Percentiles rank a stretch among this genome's conserved stretches.
Evolutionary conservation across 495 filamentous ascomycete genomes (phyloP).

Genomic region (Lasiosphaeria ovina): DNA sequence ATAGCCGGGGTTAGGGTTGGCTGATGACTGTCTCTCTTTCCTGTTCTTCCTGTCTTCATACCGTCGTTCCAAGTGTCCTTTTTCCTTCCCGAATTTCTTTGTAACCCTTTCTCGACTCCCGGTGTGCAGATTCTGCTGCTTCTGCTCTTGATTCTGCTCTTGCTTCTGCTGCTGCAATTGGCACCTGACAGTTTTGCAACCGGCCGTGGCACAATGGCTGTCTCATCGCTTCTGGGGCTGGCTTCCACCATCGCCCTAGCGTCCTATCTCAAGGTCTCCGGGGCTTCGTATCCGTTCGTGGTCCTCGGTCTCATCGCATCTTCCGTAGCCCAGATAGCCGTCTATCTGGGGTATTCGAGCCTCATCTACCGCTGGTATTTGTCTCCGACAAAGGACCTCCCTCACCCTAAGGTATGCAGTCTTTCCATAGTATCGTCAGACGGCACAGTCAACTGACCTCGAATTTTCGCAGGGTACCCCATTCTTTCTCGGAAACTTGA

Average conservation of each 20-base stretch:
- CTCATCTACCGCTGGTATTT: conserved; percentile 4
- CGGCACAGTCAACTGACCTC: background rate
- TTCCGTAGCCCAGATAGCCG: background rate
- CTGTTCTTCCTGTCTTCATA: too few relatives aligned
- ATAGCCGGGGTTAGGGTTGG: too few relatives aligned
- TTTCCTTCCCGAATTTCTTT: too few relatives aligned
- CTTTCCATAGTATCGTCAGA: background rate
- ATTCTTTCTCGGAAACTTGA: conserved; percentile 1
- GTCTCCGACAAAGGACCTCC: background rate
- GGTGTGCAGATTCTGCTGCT: too few relatives aligned
- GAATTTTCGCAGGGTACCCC: background rate
- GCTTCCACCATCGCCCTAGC: background rate
- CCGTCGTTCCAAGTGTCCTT: too few relatives aligned
- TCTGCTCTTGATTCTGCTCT: too few relatives aligned
- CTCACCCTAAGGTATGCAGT: background rate
- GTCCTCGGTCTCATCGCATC: background rate
- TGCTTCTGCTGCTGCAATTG: background rate
- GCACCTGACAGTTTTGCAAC: background rate
- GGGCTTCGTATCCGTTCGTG: background rate
- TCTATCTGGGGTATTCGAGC: background rate
- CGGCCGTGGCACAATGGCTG: background rate
- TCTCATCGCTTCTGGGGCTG: background rate
- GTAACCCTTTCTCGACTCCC: too few relatives aligned
- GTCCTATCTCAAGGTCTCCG: background rate
- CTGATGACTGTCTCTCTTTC: too few relatives aligned